Evolutionary conservation across 805 yeast genomes (phyloP), one percentile per base, ranked within the genome.

Genomic region (Saturnispora sanitii): DNA sequence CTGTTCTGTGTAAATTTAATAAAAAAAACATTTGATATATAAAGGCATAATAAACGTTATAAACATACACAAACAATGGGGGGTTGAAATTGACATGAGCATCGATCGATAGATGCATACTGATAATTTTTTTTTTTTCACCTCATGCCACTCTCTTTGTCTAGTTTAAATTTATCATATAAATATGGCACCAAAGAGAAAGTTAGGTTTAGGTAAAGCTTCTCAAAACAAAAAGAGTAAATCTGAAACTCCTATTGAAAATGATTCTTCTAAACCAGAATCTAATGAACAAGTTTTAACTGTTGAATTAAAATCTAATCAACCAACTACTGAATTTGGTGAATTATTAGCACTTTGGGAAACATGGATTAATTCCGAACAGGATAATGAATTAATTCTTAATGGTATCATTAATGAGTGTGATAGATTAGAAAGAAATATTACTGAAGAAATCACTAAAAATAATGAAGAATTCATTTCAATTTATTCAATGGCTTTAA

Each of bases 381-480:
- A 73, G 42, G 81, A 79, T 18, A 74, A 72, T 47, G 83, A 79
- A 53, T 61, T 77, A 45, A 70, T 82, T 27, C 56, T 82, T 43
- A 82, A 87, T 52, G 96, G 96, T 19, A 70, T 88, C 4, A 72
- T 90, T n/a, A 95, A 88, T 52, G 96, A 90, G 56, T 82, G 95
- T 63, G 96, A 90, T 53, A 64, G 94, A 37, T 57, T 86, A 26
- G 66, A 87, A 48, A 67, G 88, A 55, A 67, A 69, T 42, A 48
- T 64, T 20, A 49, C 53, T 27, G 46, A 57, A 3, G 52, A 57
- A 6, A 12, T 20, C 4, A 20, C 6, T 34, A 45, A 52, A 35
- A 54, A 61, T 4, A 43, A 72, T 21, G 67, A 71, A 21, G 74
- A 72, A 27, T 67, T 65, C 33, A 83, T 87, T 56, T 81, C 80